Percentiles rank a stretch among this genome's conserved stretches.
Conservation (phyloP, 257 asterid species). For the Lycium barbarum region DNA sequence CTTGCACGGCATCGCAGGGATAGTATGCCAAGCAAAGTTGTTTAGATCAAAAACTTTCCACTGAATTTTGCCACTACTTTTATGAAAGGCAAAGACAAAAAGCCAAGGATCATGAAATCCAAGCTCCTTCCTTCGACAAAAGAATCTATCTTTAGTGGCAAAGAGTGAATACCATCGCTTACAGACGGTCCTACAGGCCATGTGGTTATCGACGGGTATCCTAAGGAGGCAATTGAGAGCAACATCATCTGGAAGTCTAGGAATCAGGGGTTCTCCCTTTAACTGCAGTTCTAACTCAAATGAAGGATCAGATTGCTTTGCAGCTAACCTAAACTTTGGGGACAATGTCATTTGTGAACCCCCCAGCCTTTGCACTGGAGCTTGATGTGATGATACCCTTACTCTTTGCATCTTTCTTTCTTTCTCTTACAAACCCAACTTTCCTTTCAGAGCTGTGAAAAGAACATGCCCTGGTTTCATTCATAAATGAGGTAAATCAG, state of each 20-base stretch:
- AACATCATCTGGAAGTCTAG: conserved; percentile 96
- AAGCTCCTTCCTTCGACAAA: conserved; percentile 71
- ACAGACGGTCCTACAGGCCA: conserved; percentile 61
- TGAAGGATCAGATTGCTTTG: conserved; percentile 55
- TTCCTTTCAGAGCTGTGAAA: not conserved
- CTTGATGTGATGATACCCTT: conserved; percentile 74
- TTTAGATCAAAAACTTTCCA: conserved; percentile 88
- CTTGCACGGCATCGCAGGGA: conserved; percentile 95
- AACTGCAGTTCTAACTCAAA: conserved; percentile 52
- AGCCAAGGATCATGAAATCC: conserved; percentile 92
- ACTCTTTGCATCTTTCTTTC: conserved; percentile 62
- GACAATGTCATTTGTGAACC: conserved; percentile 88
- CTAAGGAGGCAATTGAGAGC: conserved; percentile 90
- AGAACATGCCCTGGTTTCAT: conserved; percentile 16
- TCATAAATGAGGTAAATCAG: not conserved
- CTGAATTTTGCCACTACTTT: conserved; percentile 78
- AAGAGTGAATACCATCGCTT: conserved; percentile 82
- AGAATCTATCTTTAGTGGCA: conserved; percentile 77
- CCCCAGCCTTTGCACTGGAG: conserved; percentile 84
- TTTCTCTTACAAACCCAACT: not conserved
- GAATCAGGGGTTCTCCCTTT: conserved; percentile 71
- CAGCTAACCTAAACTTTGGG: conserved; percentile 73
- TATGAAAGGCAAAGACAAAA: conserved; percentile 80
- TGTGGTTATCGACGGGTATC: conserved; percentile 67
- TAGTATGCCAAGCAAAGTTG: conserved; percentile 76